phyloP scores from a whole-genome alignment of 768 basidiomycete genomes.

The Kwoniella sp. region DNA sequence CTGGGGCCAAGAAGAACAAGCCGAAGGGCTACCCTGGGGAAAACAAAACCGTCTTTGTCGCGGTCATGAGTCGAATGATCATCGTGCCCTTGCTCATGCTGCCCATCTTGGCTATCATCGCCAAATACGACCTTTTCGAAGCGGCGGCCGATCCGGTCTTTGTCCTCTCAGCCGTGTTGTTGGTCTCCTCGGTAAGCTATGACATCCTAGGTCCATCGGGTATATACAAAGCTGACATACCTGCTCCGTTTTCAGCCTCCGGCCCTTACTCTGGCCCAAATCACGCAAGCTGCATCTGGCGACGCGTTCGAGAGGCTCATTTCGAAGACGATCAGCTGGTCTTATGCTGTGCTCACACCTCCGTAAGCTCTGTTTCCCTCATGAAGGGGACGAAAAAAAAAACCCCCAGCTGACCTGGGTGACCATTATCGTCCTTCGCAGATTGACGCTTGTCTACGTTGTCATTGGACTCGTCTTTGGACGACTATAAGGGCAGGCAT shows the following conservation, averaged over 20 bases:
- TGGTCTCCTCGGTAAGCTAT: slow-evolving; percentile 65
- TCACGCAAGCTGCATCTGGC: slow-evolving; percentile 80
- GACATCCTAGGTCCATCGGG: too few relatives aligned
- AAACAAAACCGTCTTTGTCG: slow-evolving; percentile 77
- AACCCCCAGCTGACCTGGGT: neutral
- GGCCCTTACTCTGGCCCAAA: slow-evolving; percentile 74
- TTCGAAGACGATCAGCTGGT: slow-evolving; percentile 88
- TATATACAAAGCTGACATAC: neutral
- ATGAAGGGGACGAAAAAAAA: too few relatives aligned
- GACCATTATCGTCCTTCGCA: neutral
- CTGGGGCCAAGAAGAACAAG: neutral
- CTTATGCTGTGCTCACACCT: slow-evolving; percentile 84
- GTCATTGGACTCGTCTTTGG: neutral
- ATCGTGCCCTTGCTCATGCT: slow-evolving; percentile 76
- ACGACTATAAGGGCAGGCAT: neutral
- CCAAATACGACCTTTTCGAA: slow-evolving; percentile 58
- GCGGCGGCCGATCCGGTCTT: slow-evolving; percentile 59
- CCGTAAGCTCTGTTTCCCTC: slow-evolving; percentile 61
- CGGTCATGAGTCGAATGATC: slow-evolving; percentile 83
- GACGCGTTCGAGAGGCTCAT: slow-evolving; percentile 90
- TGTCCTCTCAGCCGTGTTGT: slow-evolving; percentile 79
- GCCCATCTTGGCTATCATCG: slow-evolving; percentile 71
- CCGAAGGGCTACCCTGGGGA: slow-evolving; percentile 63
- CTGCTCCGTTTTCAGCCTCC: slow-evolving; percentile 63
- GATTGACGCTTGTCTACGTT: neutral